Conservation (phyloP, 2,329 filamentous ascomycete genomes). For the Stagonosporopsis vannaccii region DNA sequence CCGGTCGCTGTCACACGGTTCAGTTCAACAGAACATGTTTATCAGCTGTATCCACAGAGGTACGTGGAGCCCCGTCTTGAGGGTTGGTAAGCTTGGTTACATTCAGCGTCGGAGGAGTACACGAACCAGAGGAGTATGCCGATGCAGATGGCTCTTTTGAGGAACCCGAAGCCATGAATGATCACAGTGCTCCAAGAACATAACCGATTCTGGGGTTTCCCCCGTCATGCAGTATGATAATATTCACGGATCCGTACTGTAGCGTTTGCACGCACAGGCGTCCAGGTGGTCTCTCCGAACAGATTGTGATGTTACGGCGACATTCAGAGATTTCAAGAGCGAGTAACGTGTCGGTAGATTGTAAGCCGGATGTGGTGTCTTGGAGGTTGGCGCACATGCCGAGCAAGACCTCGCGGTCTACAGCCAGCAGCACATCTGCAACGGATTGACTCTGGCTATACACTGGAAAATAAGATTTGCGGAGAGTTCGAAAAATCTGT, state of each 20-base stretch:
- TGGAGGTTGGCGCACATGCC: neutral
- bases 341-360: neutral
- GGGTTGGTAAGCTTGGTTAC: neutral
- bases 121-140: neutral
- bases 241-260: neutral
- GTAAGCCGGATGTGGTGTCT: neutral
- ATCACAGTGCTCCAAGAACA: neutral
- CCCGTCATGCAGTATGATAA: neutral
- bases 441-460: neutral
- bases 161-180: neutral
- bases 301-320: neutral
- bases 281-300: neutral
- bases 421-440: neutral
- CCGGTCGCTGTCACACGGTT: constrained; percentile 8
- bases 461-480: neutral
- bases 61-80: constrained; percentile 3
- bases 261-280: neutral
- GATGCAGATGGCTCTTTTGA: neutral
- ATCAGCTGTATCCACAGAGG: neutral
- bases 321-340: neutral
- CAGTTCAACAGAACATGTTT: constrained; percentile 2
- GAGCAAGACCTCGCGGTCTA: neutral
- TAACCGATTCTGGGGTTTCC: neutral
- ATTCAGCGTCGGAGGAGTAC: neutral
- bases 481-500: neutral